Conservation (phyloP, 352 stramenopile genomes). For the Phytophthora constricta region DNA sequence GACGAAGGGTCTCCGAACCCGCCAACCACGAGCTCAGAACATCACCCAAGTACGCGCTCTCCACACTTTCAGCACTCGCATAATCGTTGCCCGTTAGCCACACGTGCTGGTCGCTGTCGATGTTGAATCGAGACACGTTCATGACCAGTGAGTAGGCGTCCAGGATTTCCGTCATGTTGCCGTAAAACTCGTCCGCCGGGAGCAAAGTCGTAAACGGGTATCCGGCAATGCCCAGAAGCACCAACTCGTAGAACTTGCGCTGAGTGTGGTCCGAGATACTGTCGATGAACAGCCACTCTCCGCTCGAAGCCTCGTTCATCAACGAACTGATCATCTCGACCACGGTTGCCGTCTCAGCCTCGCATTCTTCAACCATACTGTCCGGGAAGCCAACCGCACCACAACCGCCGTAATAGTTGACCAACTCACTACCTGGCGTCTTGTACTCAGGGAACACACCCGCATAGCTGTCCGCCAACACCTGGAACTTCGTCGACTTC, state of each 20-base stretch:
- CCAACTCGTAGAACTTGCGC: slow-evolving; percentile 55
- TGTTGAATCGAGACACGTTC: slow-evolving; percentile 20
- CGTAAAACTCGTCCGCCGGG: slow-evolving; percentile 43
- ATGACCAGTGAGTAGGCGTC: slow-evolving; percentile 26
- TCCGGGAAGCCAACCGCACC: slow-evolving; percentile 30
- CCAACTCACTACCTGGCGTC: slow-evolving; percentile 27
- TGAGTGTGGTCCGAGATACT: slow-evolving; percentile 53
- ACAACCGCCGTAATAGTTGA: slow-evolving; percentile 51
- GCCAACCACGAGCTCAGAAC: slow-evolving; percentile 7
- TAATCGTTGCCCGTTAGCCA: slow-evolving; percentile 19
- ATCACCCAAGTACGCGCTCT: slow-evolving; percentile 5
- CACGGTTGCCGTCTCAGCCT: slow-evolving; percentile 33
- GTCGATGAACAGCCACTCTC: slow-evolving; percentile 54
- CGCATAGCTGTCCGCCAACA: slow-evolving; percentile 61
- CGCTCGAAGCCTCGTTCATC: slow-evolving; percentile 31
- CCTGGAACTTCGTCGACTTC: slow-evolving; percentile 45
- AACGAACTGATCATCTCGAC: slow-evolving; percentile 40
- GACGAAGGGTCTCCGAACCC: background rate
- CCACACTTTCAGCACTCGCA: background rate
- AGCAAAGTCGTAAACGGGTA: slow-evolving; percentile 51
- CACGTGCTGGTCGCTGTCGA: slow-evolving; percentile 26
- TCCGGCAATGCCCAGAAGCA: slow-evolving; percentile 37
- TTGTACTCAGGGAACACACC: slow-evolving; percentile 48
- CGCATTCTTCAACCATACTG: slow-evolving; percentile 27
- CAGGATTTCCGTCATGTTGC: slow-evolving; percentile 31